These are phyloP conservation scores for Albizia julibrissin DNA, from an alignment of 306 rosid genomes.

Conservation along the genomic window DNA sequence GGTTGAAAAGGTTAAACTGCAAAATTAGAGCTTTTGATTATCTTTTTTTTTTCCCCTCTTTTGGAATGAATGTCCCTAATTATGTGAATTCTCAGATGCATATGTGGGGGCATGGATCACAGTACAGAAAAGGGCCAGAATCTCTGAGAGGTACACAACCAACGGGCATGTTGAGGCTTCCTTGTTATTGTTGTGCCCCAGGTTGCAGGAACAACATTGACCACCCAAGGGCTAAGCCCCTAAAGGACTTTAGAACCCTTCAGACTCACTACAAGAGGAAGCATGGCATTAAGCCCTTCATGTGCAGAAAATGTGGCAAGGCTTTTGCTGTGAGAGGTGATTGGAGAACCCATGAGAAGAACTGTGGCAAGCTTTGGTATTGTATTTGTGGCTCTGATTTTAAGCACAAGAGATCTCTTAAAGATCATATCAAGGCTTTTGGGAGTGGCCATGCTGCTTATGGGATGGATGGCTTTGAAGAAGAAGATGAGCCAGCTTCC, in stretches of 20 bases:
- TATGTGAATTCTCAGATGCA: slow-evolving; percentile 69
- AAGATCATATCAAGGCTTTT: slow-evolving; percentile 92
- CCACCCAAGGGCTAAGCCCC: slow-evolving; percentile 87
- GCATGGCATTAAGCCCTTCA: slow-evolving; percentile 95
- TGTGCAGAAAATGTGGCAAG: slow-evolving; percentile 93
- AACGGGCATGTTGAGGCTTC: slow-evolving; percentile 94
- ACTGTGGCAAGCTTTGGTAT: slow-evolving; percentile 96
- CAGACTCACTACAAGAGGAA: slow-evolving; percentile 97
- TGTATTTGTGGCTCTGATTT: slow-evolving; percentile 96
- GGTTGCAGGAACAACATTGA: slow-evolving; percentile 97
- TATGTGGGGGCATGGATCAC: slow-evolving; percentile 99
- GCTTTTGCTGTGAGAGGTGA: slow-evolving; percentile 96
- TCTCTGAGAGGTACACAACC: slow-evolving; percentile 97
- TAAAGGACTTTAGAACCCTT: slow-evolving; percentile 92
- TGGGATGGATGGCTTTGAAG: slow-evolving; percentile 74
- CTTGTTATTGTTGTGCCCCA: slow-evolving; percentile 93
- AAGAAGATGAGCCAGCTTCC: slow-evolving; percentile 94
- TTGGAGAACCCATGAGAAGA: slow-evolving; percentile 98
- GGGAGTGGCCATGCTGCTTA: slow-evolving; percentile 90
- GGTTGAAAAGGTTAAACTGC: not conserved
- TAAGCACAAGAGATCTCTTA: slow-evolving; percentile 92
- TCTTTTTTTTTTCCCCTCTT: not conserved
- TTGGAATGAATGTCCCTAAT: not conserved
- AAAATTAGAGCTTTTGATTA: slow-evolving; percentile 4
- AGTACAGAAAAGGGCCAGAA: slow-evolving; percentile 95